These are phyloP conservation scores for Botrytis paeoniae DNA, from an alignment of 2,329 filamentous ascomycete species.

Conservation along the genomic window DNA sequence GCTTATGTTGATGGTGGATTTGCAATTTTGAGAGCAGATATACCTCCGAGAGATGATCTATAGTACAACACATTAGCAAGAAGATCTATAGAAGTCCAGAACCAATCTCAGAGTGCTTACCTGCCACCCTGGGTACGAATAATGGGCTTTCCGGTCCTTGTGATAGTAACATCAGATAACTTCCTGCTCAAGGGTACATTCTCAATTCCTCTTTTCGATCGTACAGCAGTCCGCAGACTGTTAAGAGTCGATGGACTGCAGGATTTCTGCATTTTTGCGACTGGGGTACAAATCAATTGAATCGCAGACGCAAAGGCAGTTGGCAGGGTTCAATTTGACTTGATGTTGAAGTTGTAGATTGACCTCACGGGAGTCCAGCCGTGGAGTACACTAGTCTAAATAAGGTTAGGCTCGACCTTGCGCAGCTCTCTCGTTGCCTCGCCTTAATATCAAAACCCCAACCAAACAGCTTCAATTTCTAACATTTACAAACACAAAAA, in stretches of 20 bases:
- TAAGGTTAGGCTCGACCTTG: constrained; percentile 18
- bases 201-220: constrained; percentile 44
- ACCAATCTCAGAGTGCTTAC: constrained; percentile 49
- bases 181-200: constrained; percentile 49
- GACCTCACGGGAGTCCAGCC: constrained; percentile 19
- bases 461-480: constrained; percentile 11
- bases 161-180: constrained; percentile 84
- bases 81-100: constrained; percentile 21
- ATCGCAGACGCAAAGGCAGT: constrained; percentile 17
- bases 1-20: constrained; percentile 18
- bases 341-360: constrained; percentile 22
- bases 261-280: constrained; percentile 41
- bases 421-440: constrained; percentile 21
- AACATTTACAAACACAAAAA: constrained; percentile 12
- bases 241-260: constrained; percentile 48
- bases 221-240: constrained; percentile 55
- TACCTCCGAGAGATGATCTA: constrained; percentile 86
- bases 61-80: constrained; percentile 34
- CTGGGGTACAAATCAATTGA: constrained; percentile 30
- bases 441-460: constrained; percentile 20
- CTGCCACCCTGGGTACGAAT: constrained; percentile 85
- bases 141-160: constrained; percentile 93
- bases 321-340: constrained; percentile 22
- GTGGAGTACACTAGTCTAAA: constrained; percentile 10
- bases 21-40: constrained; percentile 22